A percentile compares a stretch with the other conserved stretches of the same genome.
These are phyloP conservation scores for Alloteropsis angusta DNA, from an alignment of 202 grass and related monocot genomes.

Conservation along the genomic window DNA sequence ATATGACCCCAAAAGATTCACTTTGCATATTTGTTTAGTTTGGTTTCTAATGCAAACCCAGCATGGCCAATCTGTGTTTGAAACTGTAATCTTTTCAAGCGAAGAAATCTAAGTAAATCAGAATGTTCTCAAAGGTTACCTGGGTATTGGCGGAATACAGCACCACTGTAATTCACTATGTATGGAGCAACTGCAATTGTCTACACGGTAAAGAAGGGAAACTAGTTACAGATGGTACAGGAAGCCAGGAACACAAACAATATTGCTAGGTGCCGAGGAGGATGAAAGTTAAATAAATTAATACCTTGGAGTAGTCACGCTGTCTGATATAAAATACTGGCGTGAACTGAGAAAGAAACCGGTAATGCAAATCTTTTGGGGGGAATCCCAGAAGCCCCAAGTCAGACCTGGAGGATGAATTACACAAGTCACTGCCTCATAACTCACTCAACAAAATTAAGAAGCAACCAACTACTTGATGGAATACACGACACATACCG, in stretches of 20 bases:
- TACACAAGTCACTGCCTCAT: background rate
- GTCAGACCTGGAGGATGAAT: slow-evolving; percentile 60
- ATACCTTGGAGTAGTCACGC: slow-evolving; percentile 95
- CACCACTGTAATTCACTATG: slow-evolving; percentile 84
- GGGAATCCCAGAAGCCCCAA: slow-evolving; percentile 92
- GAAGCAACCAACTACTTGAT: background rate
- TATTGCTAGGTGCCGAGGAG: background rate
- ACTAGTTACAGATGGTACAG: slow-evolving; percentile 19
- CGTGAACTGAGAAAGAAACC: slow-evolving; percentile 88
- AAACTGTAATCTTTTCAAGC: background rate
- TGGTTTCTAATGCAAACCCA: background rate
- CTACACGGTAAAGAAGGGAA: slow-evolving; percentile 29
- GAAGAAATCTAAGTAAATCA: background rate
- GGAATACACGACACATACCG: slow-evolving; percentile 43
- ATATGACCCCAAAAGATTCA: background rate
- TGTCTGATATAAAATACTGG: slow-evolving; percentile 95
- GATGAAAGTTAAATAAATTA: background rate
- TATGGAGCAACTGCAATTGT: slow-evolving; percentile 83
- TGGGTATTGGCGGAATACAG: slow-evolving; percentile 88
- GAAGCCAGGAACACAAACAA: slow-evolving; percentile 12
- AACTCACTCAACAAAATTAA: background rate
- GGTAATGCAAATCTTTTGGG: slow-evolving; percentile 86
- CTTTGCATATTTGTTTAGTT: background rate
- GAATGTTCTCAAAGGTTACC: slow-evolving; percentile 28
- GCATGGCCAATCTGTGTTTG: background rate